Conservation (phyloP, 176 grass and related monocot species). For the Elaeis guineensis region DNA sequence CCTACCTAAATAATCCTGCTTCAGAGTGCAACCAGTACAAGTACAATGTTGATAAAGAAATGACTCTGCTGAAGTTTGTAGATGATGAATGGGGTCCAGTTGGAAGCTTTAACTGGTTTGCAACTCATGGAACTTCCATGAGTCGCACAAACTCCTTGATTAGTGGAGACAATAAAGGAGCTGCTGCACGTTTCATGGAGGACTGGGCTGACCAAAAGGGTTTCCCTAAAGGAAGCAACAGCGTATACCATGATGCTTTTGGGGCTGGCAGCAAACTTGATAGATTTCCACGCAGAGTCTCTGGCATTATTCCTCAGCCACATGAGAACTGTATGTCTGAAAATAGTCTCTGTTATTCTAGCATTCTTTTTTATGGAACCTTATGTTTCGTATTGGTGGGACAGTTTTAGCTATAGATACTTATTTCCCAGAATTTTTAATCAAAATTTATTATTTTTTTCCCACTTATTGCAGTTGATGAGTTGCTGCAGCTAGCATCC, state of each 20-base stretch:
- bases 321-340: constrained; percentile 52
- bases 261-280: constrained; percentile 23
- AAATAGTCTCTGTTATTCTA: constrained; percentile 7
- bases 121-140: constrained; percentile 97
- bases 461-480: constrained; percentile 46
- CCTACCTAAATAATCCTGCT: constrained; percentile 83
- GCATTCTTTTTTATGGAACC: too few relatives aligned
- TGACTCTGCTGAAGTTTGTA: constrained; percentile 90
- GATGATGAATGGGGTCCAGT: constrained; percentile 60
- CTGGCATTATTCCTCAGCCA: constrained; percentile 74
- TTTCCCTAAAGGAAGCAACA: constrained; percentile 29
- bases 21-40: constrained; percentile 56
- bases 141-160: constrained; percentile 89
- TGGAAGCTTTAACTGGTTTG: constrained; percentile 98
- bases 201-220: constrained; percentile 74
- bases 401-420: too few relatives aligned
- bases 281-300: constrained; percentile 57
- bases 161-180: constrained; percentile 97
- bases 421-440: not conserved
- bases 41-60: constrained; percentile 84
- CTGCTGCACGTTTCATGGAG: constrained; percentile 94
- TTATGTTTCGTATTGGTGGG: too few relatives aligned
- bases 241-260: constrained; percentile 19
- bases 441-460: constrained; percentile 16
- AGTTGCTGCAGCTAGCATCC: constrained; percentile 63